Evolutionary conservation across 306 rosid species (phyloP), one percentile per base, ranked within the genome.

Genomic region (Fragaria ananassa): DNA sequence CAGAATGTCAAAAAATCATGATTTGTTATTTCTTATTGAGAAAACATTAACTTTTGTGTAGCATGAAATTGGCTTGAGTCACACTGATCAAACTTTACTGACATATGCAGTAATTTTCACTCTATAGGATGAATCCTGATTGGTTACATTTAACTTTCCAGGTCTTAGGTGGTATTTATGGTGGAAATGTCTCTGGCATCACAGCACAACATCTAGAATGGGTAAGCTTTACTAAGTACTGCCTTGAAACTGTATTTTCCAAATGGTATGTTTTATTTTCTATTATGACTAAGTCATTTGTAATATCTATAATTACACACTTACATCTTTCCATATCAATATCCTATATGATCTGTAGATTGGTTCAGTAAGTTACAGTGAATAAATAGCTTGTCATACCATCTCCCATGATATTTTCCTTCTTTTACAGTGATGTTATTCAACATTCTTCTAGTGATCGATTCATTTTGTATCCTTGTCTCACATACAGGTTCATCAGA

Each of bases 141-240:
- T 76, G 72, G 67, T 64, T 78, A 31, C 72, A 77, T 53, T 68
- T 69, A 37, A 72, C 74, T 71, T 80, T 45, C 67, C 86, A 91
- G 97, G 98, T 92, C 77, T 83, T 91, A 68, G 86, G 96, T 79
- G 98, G 98, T 81, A 87, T 94, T 81, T 94, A 94, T 83, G 81
- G 90, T 65, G 98, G 97, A 80, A 80, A 77, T 44, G 93, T 86
- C 70, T 89, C 95, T 44, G 98, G 97, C 61, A 87, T 94, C 84
- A 92, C 97, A 4, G 98, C 96, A 35, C 98, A 94, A 78, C 97
- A 92, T 89, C 84, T 94, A 71, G 97, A 94, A 81, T 90, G 98
- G 98, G 97, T 90, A 86, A 74, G 63, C 50, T 79, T 68, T 70
- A 70, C 12, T 31, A 74, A 29, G 58, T 42, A 58, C 44, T 0